Base-by-base conservation (phyloP, 2,329 filamentous ascomycete genomes). In the Ophiostoma himal-ulmi region DNA sequence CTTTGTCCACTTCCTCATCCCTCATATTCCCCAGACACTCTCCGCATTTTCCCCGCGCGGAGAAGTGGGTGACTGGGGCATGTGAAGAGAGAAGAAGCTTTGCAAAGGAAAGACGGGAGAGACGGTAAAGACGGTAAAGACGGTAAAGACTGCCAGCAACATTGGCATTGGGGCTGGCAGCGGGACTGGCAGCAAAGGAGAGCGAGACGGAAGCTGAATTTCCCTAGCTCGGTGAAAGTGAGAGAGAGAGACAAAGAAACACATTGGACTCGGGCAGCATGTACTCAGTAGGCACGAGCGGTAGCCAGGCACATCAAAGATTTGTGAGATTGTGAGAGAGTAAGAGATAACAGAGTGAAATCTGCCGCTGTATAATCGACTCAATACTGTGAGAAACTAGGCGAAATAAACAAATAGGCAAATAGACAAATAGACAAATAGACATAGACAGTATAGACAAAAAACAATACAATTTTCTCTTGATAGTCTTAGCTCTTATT, bases 21-120 rank as follows among this genome's bases (percentile, higher is more conserved):
- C 22, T 60, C 22, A 26, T 30, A 26, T 60, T 30, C 54, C 54
- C 54, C 54, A 48, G 44, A 48, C 20, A 48, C 52, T 26, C 22
- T 26, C 52, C 60, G 54, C 54, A 64, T 37, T 64, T 64, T 64
- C 60, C 17, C 60, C 60, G 34, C 60, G 34, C 60, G 60, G 60
- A 17, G 57, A 69, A 64, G 14, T 54, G 22, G 17, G 6, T 66
- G 62, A 7, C 13, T 54, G 48, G 5, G 52, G 22, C 52, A 57
- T 6, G n/a, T 6, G n/a, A 20, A 39, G 37, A 10, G 17, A n/a
- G 4, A 8, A 22, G 52, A 26, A 57, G 22, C 52, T 57, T 57
- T 57, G 7, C 7, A 57, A 14, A 44, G 39, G 10, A 44, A 44
- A 44, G 39, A 44, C 39, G 30, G 30, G 30, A 30, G 4, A 48